Base-by-base conservation (phyloP, 441 rosid species). In the Codiaeum variegatum region DNA sequence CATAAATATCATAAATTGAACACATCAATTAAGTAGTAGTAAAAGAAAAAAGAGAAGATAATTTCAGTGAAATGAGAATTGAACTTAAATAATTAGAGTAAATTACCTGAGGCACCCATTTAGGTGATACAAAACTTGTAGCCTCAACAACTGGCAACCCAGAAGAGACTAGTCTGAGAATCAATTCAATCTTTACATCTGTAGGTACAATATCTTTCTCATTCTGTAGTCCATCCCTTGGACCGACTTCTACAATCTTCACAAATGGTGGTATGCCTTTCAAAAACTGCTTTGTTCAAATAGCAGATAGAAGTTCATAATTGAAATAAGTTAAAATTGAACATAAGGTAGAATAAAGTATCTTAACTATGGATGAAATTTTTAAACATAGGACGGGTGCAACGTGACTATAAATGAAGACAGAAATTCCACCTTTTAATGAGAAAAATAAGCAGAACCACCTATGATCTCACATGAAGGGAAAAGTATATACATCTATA, bases 241-340 rank as follows among this genome's bases (percentile, higher is more conserved):
- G 96, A 84, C 98, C 99, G 74, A 91, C 98, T 90, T 95, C 99
- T 69, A 95, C 98, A 66, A 95, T 90, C 93, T 95, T 95, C 87
- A 95, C 99, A 88, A 81, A 90, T 67, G 81, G 85, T 2, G 96
- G 98, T 16, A 91, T 76, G 21, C 84, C 94, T 78, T 63, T 81
- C 81, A 88, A 72, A 80, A 90, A 80, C 98, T 91, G 83, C 64
- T 76, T 62, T 55, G 64, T 29, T 69, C 75, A 77, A 67, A 69
- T 36, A 58, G 49, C 63, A 56, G 7, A 67, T 26, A 73, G 40
- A 16, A 73, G 19, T 51, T 26, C 10, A 62, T 21, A 65, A 42
- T 52, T 6, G 9, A 47, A 73, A 44, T 74, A 55, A 23, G 40
- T 12, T 54, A 29, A 29, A 28, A 59, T 31, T 23, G 15, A 66